A percentile compares a stretch with the other conserved stretches of the same genome.
Evolutionary conservation across 768 basidiomycete species (phyloP).

Genomic region (Leccinum sublutescens): DNA sequence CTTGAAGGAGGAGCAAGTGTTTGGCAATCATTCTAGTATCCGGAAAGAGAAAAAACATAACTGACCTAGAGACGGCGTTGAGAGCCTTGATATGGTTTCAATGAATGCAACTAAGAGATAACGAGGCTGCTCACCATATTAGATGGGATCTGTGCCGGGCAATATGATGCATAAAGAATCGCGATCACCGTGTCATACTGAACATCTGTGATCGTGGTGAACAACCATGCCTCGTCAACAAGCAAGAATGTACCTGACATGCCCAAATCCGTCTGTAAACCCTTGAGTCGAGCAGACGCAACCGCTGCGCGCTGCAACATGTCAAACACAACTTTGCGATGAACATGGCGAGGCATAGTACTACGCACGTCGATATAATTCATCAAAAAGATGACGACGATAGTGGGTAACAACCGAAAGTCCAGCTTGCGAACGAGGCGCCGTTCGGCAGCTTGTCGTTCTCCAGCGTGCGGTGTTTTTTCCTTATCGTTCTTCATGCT

Average conservation of each 20-base stretch:
- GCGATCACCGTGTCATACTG: slow-evolving; percentile 56
- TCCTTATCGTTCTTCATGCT: neutral
- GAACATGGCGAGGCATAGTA: neutral
- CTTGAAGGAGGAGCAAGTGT: slow-evolving; percentile 29
- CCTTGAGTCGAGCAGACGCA: slow-evolving; percentile 49
- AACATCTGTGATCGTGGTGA: slow-evolving; percentile 37
- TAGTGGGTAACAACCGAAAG: slow-evolving; percentile 51
- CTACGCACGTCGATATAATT: slow-evolving; percentile 62
- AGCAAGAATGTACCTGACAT: slow-evolving; percentile 37
- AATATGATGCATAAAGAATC: slow-evolving; percentile 58
- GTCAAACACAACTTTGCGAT: neutral
- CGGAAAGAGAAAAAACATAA: neutral
- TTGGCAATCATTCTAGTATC: neutral
- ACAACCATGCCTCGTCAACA: neutral
- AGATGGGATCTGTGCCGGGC: slow-evolving; percentile 49
- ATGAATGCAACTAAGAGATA: neutral
- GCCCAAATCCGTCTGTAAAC: slow-evolving; percentile 47
- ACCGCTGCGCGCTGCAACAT: slow-evolving; percentile 44
- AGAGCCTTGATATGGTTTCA: slow-evolving; percentile 40
- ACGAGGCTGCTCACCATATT: slow-evolving; percentile 5
- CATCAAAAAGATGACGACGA: slow-evolving; percentile 63
- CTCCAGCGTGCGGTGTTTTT: slow-evolving; percentile 5
- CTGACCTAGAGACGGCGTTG: slow-evolving; percentile 52
- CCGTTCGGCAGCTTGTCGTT: slow-evolving; percentile 16
- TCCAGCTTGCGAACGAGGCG: slow-evolving; percentile 56